Base-by-base conservation (phyloP, 106 monocot species). In the Apostasia shenzhenica region DNA sequence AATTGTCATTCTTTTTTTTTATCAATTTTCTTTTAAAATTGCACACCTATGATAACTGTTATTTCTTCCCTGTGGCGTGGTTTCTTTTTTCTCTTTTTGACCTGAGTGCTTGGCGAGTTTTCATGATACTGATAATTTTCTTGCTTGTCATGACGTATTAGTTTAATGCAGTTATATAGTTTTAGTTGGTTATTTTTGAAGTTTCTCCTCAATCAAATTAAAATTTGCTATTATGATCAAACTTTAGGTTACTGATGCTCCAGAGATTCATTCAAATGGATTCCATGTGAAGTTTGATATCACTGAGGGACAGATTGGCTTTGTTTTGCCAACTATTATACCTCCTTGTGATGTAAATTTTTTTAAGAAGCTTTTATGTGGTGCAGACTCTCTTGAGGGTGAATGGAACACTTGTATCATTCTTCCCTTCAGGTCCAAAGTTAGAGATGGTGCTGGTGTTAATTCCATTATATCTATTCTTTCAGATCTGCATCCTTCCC, bases 181-280 rank as follows among this genome's bases (percentile, higher is more conserved):
- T 26, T 26, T 26, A 26, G 26, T 26, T 26, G 26, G 26, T 26
- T 26, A 26, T 26, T 26, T 26, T 26, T 26, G 26, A 26, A 26
- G 26, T 26, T 26, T 26, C 26, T 26, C 26, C 26, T 26, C 26
- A 26, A 26, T 26, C 26, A 26, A 26, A 26, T 26, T 26, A 26
- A 26, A 26, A 26, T 26, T 26, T 26, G 26, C 26, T 26, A 26
- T 55, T 56, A 41, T n/a, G 45, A 9, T 44, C 37, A 5, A 70
- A 70, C 51, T 69, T 45, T 75, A 99, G 99, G 79, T 99, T 40
- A 93, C 93, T 66, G 99, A 99, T 81, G 87, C 99, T 61, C 93
- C 99, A 4, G 99, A 99, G 79, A 99, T 99, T 72, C 99, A 99
- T 77, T 99, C 81, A 68, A 89, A 89, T 85, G 89, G 89, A 5